phyloP scores from a whole-genome alignment of 306 rosid species.

The Oemleria cerasiformis region DNA sequence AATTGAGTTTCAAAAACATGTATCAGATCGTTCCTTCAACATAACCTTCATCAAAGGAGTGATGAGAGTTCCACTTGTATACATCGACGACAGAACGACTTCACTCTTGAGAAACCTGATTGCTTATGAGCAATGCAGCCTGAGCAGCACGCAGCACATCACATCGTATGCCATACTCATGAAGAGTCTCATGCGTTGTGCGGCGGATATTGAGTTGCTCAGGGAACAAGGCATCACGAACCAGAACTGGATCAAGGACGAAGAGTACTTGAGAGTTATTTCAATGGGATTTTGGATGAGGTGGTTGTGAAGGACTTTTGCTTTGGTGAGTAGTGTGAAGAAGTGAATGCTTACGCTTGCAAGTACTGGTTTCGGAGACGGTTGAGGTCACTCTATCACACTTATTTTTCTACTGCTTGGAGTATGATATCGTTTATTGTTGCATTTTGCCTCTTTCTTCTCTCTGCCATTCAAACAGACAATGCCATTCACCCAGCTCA shows the following conservation, averaged over 20 bases:
- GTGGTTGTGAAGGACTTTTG: not conserved
- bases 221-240: not conserved
- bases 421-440: no score
- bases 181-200: not conserved
- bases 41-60: not conserved
- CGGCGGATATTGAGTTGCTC: not conserved
- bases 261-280: not conserved
- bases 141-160: conserved; percentile 13
- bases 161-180: not conserved
- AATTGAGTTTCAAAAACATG: not conserved
- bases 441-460: no score
- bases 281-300: not conserved
- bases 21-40: no score
- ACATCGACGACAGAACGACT: conserved; percentile 18
- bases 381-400: no score
- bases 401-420: no score
- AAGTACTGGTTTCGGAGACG: no score
- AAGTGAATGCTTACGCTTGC: no score
- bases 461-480: no score
- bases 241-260: not conserved
- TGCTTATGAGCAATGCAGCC: conserved; percentile 36
- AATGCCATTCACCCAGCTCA: no score
- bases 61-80: conserved; percentile 1
- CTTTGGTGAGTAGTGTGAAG: no score
- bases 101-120: conserved; percentile 33